Base-by-base conservation (phyloP, 257 asterid species). In the Lycium barbarum region DNA sequence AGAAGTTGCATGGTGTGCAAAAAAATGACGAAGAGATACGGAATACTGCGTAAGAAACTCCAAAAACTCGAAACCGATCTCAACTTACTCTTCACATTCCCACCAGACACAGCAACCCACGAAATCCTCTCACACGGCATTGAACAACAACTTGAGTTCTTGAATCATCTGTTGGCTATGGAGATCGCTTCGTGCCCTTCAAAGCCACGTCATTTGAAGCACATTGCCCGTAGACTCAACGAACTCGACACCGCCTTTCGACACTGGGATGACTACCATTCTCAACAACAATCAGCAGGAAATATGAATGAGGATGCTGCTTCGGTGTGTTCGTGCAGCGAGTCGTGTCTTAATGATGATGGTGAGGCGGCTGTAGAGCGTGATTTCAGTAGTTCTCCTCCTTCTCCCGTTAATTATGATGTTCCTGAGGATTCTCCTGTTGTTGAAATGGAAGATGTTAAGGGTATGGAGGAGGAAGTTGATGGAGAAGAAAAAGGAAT, bases 11-110 rank as follows among this genome's bases (percentile, higher is more conserved):
- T 18, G 6, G 6, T 3, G 26, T 18, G 76, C 51, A 36, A n/a
- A 18, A 26, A 51, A 26, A 76, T 76, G 94, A 35, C 88, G 14
- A 83, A 79, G 73, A 83, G 80, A 70, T 87, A 83, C 62, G 84
- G 40, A 4, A 73, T 85, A 70, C 36, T 93, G 88, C 89, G 86
- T 84, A 92, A 89, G 92, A 93, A 90, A 91, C 86, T 93, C 80
- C 85, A 74, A 62, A 94, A 93, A 87, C 90, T 93, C 22, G 95
- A 93, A 67, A 43, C 89, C 51, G 90, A 91, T 86, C 88, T 93
- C 72, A 20, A 26, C 47, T 87, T 78, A 58, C 58, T 91, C 61
- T 80, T 61, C 88, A 84, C 89, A 82, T 88, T 83, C 11, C 87
- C 91, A 0, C 67, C 84, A 47, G 89, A 85, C 1, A 61, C 88